These are phyloP conservation scores for Acacia concinna DNA, from an alignment of 331 rosid genomes.

Conservation along the genomic window DNA sequence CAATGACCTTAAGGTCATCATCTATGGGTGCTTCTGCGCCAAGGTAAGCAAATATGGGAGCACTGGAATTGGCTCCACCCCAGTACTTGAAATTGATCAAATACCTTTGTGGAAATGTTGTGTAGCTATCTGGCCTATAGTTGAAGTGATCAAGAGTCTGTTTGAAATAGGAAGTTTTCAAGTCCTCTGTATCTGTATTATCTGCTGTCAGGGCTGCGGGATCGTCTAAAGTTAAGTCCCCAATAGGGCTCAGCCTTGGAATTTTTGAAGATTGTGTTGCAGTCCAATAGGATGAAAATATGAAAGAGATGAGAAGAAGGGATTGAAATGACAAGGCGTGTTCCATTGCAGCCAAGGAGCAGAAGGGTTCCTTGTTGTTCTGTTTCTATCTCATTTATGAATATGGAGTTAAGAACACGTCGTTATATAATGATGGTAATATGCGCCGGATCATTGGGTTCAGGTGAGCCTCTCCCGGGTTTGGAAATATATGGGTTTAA, in stretches of 20 bases:
- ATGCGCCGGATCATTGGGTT: too few species aligned
- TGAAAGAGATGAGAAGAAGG: slow-evolving; percentile 25
- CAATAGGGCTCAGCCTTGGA: slow-evolving; percentile 52
- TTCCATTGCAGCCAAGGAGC: slow-evolving; percentile 19
- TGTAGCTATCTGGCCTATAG: slow-evolving; percentile 59
- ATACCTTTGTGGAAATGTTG: slow-evolving; percentile 60
- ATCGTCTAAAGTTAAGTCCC: slow-evolving; percentile 25
- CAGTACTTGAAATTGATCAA: slow-evolving; percentile 56
- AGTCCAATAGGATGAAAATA: slow-evolving; percentile 23
- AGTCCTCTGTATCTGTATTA: slow-evolving; percentile 24
- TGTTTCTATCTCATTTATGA: background rate
- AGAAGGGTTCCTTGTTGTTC: slow-evolving; percentile 6
- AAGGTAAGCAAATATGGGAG: slow-evolving; percentile 66
- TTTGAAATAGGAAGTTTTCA: slow-evolving; percentile 48
- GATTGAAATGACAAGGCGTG: slow-evolving; percentile 14
- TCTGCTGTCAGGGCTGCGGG: background rate
- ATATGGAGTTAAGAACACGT: background rate
- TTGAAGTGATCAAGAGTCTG: slow-evolving; percentile 77
- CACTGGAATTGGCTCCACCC: slow-evolving; percentile 62
- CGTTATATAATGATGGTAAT: background rate
- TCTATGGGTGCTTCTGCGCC: slow-evolving; percentile 70
- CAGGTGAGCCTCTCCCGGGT: too few species aligned
- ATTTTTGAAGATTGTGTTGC: slow-evolving; percentile 18
- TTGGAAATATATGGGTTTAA: too few species aligned
- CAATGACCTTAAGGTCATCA: slow-evolving; percentile 6